Percentiles rank a stretch among this genome's conserved stretches.
Evolutionary conservation across 1,284 basidiomycete genomes (phyloP).

Genomic region (Hemileia vastatrix): DNA sequence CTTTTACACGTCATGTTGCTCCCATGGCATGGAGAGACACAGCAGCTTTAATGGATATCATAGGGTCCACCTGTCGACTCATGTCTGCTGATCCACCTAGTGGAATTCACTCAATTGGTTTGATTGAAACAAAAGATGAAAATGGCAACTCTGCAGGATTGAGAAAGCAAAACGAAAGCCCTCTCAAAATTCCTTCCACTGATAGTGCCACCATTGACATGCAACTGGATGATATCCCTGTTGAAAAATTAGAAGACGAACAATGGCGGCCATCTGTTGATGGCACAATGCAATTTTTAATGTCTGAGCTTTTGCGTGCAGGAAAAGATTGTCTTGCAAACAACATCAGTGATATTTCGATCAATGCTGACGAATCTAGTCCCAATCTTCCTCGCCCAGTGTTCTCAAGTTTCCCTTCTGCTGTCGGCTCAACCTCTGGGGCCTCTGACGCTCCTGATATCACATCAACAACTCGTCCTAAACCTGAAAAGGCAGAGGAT

Average conservation of each 20-base stretch:
- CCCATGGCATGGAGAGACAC: conserved; percentile 76
- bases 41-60: conserved; percentile 63
- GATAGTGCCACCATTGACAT: conserved; percentile 10
- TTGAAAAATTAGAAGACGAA: conserved; percentile 34
- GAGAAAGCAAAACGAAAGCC: background rate
- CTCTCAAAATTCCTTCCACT: conserved; percentile 10
- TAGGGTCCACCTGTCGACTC: conserved; percentile 62
- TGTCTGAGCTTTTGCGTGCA: conserved; percentile 19
- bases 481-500: conserved; percentile 14
- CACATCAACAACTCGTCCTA: background rate
- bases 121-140: conserved; percentile 14
- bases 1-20: conserved; percentile 66
- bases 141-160: background rate
- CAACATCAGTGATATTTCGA: too few species aligned
- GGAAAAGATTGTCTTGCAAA: conserved; percentile 14
- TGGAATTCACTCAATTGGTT: conserved; percentile 50
- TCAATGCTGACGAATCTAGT: background rate
- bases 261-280: conserved; percentile 15
- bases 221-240: conserved; percentile 26
- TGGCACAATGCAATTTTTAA: conserved; percentile 23
- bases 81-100: conserved; percentile 56
- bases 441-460: background rate
- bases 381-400: conserved; percentile 11
- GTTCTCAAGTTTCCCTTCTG: conserved; percentile 12
- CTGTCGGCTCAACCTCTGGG: background rate